phyloP scores from a whole-genome alignment of 2,329 filamentous ascomycete genomes.

The Lachnellula subtilissima region DNA sequence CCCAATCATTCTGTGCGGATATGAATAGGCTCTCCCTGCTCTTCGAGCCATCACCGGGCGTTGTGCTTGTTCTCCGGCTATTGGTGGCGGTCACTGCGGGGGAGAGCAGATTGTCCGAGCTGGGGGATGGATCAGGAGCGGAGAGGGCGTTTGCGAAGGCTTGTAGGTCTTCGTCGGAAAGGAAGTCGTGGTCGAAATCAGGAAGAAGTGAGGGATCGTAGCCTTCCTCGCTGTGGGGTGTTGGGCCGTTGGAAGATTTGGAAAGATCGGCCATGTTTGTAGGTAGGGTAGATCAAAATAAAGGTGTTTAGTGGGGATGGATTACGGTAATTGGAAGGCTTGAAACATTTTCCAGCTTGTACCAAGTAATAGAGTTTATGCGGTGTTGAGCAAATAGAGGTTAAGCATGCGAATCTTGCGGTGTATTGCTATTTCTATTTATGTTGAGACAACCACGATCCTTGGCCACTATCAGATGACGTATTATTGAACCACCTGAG shows the following conservation, averaged over 20 bases:
- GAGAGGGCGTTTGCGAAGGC: slow-evolving; percentile 77
- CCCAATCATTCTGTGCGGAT: slow-evolving; percentile 92
- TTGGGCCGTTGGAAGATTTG: slow-evolving; percentile 44
- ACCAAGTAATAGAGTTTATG: not conserved
- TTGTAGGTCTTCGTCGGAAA: slow-evolving; percentile 64
- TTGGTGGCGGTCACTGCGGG: slow-evolving; percentile 1
- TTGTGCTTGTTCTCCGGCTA: not conserved
- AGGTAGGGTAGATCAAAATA: not conserved
- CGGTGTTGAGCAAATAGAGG: not conserved
- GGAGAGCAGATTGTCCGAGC: slow-evolving; percentile 44
- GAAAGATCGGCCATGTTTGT: slow-evolving; percentile 29
- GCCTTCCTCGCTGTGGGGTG: slow-evolving; percentile 55
- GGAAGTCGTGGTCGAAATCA: slow-evolving; percentile 76
- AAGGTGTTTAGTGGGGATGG: slow-evolving; percentile 1
- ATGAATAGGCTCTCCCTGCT: slow-evolving; percentile 52
- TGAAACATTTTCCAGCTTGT: not conserved
- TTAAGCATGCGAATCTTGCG: not conserved
- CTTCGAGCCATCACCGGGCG: slow-evolving; percentile 8
- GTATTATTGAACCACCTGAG: no score
- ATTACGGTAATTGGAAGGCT: not conserved
- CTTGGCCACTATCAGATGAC: no score
- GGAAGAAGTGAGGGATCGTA: slow-evolving; percentile 69
- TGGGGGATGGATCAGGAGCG: slow-evolving; percentile 72
- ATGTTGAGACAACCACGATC: not conserved
- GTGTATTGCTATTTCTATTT: not conserved